These are phyloP conservation scores for Suhomyces prunicola DNA, from an alignment of 805 yeast genomes.

Conservation along the genomic window DNA sequence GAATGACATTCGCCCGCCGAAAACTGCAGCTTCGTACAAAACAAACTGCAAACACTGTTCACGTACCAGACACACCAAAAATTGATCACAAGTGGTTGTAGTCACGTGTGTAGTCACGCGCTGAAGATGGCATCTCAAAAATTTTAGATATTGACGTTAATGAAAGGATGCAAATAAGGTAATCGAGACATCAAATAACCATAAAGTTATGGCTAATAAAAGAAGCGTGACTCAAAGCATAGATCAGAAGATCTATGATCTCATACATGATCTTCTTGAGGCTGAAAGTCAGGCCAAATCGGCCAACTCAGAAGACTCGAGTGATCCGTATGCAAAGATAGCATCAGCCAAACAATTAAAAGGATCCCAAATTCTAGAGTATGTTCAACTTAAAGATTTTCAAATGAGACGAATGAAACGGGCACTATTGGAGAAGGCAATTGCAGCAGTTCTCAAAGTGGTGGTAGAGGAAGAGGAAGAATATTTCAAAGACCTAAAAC, in stretches of 20 bases:
- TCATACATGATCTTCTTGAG: conserved; percentile 55
- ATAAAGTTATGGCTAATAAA: conserved; percentile 7
- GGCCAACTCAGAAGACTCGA: conserved; percentile 36
- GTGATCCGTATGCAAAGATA: conserved; percentile 41
- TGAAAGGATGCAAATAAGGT: neutral
- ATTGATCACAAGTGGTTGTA: neutral
- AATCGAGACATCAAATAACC: neutral
- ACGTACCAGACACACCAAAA: neutral
- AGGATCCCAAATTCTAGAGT: conserved; percentile 49
- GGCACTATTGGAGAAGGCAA: conserved; percentile 56
- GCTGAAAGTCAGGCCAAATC: conserved; percentile 61
- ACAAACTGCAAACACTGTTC: neutral
- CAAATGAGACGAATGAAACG: conserved; percentile 69
- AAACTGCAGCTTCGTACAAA: neutral
- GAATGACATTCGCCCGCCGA: neutral
- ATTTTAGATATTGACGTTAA: neutral
- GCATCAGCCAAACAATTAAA: conserved; percentile 63
- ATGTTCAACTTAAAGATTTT: conserved; percentile 62
- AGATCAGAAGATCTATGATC: conserved; percentile 55
- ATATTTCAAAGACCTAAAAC: conserved; percentile 39
- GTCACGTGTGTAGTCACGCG: neutral
- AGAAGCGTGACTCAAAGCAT: conserved; percentile 20
- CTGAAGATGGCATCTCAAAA: neutral
- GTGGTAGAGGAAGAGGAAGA: conserved; percentile 60
- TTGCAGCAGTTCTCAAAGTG: conserved; percentile 55